A percentile compares a stretch with the other conserved stretches of the same genome.
Evolutionary conservation across 176 grass and related monocot genomes (phyloP).

Genomic region (Calamus simplicifolius): DNA sequence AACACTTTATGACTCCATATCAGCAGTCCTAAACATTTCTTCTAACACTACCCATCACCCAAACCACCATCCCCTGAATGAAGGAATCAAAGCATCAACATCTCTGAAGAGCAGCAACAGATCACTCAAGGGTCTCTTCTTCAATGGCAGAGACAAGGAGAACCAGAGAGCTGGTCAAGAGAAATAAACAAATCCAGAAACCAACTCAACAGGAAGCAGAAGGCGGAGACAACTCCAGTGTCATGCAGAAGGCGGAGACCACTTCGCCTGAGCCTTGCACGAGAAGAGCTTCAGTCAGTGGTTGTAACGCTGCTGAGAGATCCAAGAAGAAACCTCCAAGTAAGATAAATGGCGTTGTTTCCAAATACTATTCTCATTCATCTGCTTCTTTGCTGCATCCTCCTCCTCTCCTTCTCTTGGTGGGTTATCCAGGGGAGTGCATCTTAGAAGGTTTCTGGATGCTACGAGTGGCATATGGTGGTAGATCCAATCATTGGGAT

Average conservation of each 20-base stretch:
- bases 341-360: slow-evolving; percentile 13
- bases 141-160: slow-evolving; percentile 13
- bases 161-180: background rate
- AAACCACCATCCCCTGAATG: background rate
- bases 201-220: slow-evolving; percentile 7
- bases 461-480: slow-evolving; percentile 93
- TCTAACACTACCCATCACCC: slow-evolving; percentile 1
- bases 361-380: slow-evolving; percentile 7
- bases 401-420: slow-evolving; percentile 39
- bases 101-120: background rate
- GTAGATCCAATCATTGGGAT: slow-evolving; percentile 57
- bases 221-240: slow-evolving; percentile 23
- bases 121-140: slow-evolving; percentile 11
- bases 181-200: background rate
- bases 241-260: slow-evolving; percentile 1
- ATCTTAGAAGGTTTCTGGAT: slow-evolving; percentile 68
- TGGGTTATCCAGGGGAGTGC: slow-evolving; percentile 53
- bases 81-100: too few species aligned
- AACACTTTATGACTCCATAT: too few species aligned
- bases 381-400: slow-evolving; percentile 6
- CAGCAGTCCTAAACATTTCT: too few species aligned
- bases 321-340: slow-evolving; percentile 50
- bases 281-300: slow-evolving; percentile 54
- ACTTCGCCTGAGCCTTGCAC: slow-evolving; percentile 38
- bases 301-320: slow-evolving; percentile 23